Conservation (phyloP, 306 rosid species). For the Coriaria nepalensis region DNA sequence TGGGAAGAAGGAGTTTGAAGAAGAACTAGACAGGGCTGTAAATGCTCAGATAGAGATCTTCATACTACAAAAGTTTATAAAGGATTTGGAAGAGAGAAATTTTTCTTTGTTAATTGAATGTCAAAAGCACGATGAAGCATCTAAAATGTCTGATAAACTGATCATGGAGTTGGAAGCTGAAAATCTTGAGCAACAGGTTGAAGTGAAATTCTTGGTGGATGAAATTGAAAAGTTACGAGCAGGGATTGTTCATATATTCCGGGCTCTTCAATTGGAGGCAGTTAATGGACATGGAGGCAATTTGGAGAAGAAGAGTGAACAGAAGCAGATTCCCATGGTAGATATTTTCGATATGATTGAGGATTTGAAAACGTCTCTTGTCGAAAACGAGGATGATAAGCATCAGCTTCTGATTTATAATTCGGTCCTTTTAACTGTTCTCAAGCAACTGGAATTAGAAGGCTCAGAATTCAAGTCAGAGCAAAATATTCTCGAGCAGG, state of each 20-base stretch:
- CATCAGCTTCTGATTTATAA: slow-evolving; percentile 60
- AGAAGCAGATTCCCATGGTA: slow-evolving; percentile 35
- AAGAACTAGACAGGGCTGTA: slow-evolving; percentile 74
- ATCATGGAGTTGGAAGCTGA: slow-evolving; percentile 86
- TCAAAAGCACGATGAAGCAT: slow-evolving; percentile 62
- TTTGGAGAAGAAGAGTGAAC: slow-evolving; percentile 24
- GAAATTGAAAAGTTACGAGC: slow-evolving; percentile 64
- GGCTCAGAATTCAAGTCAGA: slow-evolving; percentile 33
- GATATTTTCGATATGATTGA: slow-evolving; percentile 49
- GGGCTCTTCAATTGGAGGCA: slow-evolving; percentile 49
- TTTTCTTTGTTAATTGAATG: slow-evolving; percentile 39
- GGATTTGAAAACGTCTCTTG: slow-evolving; percentile 46
- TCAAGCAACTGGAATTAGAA: slow-evolving; percentile 44
- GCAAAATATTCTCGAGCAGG: slow-evolving; percentile 35
- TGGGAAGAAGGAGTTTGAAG: slow-evolving; percentile 77
- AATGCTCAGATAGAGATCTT: slow-evolving; percentile 91
- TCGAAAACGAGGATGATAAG: slow-evolving; percentile 53
- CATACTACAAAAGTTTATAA: slow-evolving; percentile 74
- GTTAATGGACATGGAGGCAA: slow-evolving; percentile 13
- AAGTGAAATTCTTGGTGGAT: slow-evolving; percentile 57
- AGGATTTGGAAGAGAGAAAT: slow-evolving; percentile 88
- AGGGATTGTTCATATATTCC: slow-evolving; percentile 48
- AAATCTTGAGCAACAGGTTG: slow-evolving; percentile 89
- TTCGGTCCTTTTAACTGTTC: slow-evolving; percentile 51
- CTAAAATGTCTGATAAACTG: slow-evolving; percentile 58